Conservation (phyloP, 2,329 filamentous ascomycete genomes). For the Microdochium bolleyi region DNA sequence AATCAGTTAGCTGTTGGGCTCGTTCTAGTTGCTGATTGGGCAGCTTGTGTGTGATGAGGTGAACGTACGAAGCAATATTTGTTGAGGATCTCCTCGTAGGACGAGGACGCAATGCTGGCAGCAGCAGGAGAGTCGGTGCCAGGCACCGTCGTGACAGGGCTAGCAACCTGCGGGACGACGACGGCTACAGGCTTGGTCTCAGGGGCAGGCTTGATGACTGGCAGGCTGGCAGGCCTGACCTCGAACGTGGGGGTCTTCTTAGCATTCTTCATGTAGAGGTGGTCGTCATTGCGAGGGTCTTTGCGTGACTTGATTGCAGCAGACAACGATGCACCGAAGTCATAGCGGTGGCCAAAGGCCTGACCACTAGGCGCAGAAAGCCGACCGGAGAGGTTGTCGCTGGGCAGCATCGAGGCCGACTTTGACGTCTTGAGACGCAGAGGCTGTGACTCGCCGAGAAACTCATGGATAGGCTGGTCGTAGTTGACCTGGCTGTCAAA, state of each 20-base stretch:
- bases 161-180: constrained; percentile 2
- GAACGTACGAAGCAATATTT: constrained; percentile 99
- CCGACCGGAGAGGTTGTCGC: constrained; percentile 47
- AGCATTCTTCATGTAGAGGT: constrained; percentile 47
- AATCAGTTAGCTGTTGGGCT: constrained; percentile 13
- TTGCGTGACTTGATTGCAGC: constrained; percentile 74
- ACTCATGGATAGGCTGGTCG: constrained; percentile 51
- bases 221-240: not conserved
- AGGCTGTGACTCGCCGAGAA: constrained; percentile 54
- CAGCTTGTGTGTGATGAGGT: constrained; percentile 16
- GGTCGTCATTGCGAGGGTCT: constrained; percentile 45
- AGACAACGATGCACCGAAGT: constrained; percentile 86
- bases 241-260: constrained; percentile 23
- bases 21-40: constrained; percentile 6
- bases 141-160: constrained; percentile 17
- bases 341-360: constrained; percentile 87
- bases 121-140: constrained; percentile 42
- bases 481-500: constrained; percentile 57
- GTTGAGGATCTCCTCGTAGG: constrained; percentile 94
- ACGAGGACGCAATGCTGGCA: constrained; percentile 65
- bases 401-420: constrained; percentile 54
- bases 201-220: constrained; percentile 1
- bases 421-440: constrained; percentile 65
- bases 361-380: constrained; percentile 53
- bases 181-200: constrained; percentile 6